A percentile compares a stretch with the other conserved stretches of the same genome.
phyloP scores from a whole-genome alignment of 257 asterid genomes.

The Gynochthodes officinalis region DNA sequence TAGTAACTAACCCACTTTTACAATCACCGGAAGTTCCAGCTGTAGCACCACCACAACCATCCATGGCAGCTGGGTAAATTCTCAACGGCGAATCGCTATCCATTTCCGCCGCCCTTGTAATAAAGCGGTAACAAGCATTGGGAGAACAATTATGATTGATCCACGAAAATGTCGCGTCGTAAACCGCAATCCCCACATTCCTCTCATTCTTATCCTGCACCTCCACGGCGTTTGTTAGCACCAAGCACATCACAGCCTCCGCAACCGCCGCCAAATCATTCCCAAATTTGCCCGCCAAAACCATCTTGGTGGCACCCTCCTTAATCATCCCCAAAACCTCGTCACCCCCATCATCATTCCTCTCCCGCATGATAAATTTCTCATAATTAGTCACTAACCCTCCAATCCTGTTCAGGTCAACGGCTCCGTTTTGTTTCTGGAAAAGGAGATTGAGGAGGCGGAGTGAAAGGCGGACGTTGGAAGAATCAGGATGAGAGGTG shows the following conservation, averaged over 20 bases:
- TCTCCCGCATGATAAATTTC: constrained; percentile 15
- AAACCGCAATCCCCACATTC: constrained; percentile 61
- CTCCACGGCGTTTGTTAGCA: constrained; percentile 70
- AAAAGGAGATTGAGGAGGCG: constrained; percentile 46
- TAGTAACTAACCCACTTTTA: background rate
- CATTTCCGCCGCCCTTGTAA: background rate
- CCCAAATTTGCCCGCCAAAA: constrained; percentile 31
- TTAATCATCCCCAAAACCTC: constrained; percentile 36
- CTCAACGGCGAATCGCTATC: constrained; percentile 17
- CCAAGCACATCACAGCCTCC: constrained; percentile 66
- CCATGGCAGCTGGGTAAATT: constrained; percentile 33
- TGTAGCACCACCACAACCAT: constrained; percentile 3
- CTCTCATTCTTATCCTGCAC: constrained; percentile 51
- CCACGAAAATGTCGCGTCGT: constrained; percentile 66
- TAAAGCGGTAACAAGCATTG: constrained; percentile 60
- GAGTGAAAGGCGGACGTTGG: constrained; percentile 73
- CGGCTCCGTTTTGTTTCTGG: constrained; percentile 6
- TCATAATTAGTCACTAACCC: constrained; percentile 72
- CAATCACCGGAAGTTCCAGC: constrained; percentile 1
- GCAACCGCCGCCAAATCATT: constrained; percentile 22
- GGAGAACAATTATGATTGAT: constrained; percentile 89
- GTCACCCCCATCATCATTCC: constrained; percentile 4
- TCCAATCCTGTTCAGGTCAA: constrained; percentile 32
- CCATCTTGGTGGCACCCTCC: constrained; percentile 47
- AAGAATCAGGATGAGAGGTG: constrained; percentile 33